These are phyloP conservation scores for Polyporus tsugae DNA, from an alignment of 1,284 basidiomycete genomes.

Conservation along the genomic window DNA sequence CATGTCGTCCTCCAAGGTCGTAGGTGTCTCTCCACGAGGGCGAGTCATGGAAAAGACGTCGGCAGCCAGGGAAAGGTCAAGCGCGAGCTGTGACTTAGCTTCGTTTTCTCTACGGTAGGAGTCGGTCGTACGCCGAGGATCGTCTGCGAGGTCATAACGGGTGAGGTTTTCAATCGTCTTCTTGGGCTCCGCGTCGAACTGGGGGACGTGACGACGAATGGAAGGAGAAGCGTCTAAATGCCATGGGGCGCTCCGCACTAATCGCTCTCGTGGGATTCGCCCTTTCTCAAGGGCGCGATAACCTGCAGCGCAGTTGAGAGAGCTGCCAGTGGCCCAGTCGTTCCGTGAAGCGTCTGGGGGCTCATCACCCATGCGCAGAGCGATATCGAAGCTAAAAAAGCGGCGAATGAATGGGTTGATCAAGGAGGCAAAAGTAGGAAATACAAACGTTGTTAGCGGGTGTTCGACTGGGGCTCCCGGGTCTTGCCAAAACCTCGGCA, in stretches of 20 bases:
- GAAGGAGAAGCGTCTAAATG: slow-evolving; percentile 56
- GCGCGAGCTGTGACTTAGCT: slow-evolving; percentile 64
- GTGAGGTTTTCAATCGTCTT: slow-evolving; percentile 49
- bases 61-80: slow-evolving; percentile 68
- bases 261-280: slow-evolving; percentile 50
- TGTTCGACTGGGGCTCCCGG: slow-evolving; percentile 55
- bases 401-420: not conserved
- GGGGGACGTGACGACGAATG: slow-evolving; percentile 51
- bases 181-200: slow-evolving; percentile 45
- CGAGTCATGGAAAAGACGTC: slow-evolving; percentile 61
- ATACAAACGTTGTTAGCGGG: slow-evolving; percentile 63
- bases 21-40: slow-evolving; percentile 8
- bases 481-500: slow-evolving; percentile 64
- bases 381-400: slow-evolving; percentile 63
- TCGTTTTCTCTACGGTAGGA: slow-evolving; percentile 57
- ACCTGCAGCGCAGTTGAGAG: slow-evolving; percentile 57
- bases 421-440: not conserved
- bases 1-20: slow-evolving; percentile 43
- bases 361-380: slow-evolving; percentile 60
- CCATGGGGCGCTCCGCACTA: slow-evolving; percentile 59
- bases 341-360: slow-evolving; percentile 52
- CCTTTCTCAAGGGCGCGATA: slow-evolving; percentile 60
- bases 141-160: slow-evolving; percentile 51
- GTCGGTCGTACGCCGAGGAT: slow-evolving; percentile 46
- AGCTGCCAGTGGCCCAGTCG: slow-evolving; percentile 63